phyloP scores from a whole-genome alignment of 2,329 filamentous ascomycete genomes.

The Coniochaeta hoffmannii region DNA sequence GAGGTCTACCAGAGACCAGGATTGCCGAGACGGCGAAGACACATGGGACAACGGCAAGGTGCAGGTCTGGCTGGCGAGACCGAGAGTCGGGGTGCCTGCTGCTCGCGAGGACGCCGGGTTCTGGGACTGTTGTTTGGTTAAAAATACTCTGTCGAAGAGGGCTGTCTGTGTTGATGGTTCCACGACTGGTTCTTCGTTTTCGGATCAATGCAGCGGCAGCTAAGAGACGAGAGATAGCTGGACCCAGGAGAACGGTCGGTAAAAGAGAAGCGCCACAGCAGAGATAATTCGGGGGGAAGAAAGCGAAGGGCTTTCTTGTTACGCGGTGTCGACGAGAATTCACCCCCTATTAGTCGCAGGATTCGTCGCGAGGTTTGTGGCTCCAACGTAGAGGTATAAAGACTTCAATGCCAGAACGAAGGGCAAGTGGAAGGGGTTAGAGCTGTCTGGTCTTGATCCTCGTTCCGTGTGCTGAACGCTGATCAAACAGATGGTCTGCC shows the following conservation, averaged over 20 bases:
- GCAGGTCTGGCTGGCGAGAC: not conserved
- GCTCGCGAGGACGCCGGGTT: not conserved
- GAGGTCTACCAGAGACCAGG: conserved; percentile 19
- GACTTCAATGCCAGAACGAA: not conserved
- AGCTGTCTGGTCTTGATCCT: not conserved
- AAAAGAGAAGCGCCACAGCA: not conserved
- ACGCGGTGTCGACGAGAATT: not conserved
- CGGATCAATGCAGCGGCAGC: not conserved
- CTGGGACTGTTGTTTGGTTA: not conserved
- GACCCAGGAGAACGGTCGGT: not conserved
- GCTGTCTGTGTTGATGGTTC: not conserved
- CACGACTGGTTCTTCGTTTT: not conserved
- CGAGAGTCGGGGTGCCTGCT: not conserved
- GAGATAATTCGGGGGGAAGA: not conserved
- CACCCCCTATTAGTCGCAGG: not conserved
- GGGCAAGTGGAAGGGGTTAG: not conserved
- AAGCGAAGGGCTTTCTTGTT: not conserved
- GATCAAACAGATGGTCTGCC: not conserved
- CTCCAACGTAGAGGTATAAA: not conserved
- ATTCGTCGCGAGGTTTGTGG: not conserved
- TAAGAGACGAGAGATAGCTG: not conserved
- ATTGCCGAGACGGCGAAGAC: conserved; percentile 11
- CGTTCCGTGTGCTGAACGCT: not conserved
- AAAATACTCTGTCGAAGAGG: no score
- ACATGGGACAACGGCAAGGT: conserved; percentile 1